Percentiles rank a stretch among this genome's conserved stretches.
phyloP scores from a whole-genome alignment of 192 early-diverging fungal genomes.

The Coemansia sp. region DNA sequence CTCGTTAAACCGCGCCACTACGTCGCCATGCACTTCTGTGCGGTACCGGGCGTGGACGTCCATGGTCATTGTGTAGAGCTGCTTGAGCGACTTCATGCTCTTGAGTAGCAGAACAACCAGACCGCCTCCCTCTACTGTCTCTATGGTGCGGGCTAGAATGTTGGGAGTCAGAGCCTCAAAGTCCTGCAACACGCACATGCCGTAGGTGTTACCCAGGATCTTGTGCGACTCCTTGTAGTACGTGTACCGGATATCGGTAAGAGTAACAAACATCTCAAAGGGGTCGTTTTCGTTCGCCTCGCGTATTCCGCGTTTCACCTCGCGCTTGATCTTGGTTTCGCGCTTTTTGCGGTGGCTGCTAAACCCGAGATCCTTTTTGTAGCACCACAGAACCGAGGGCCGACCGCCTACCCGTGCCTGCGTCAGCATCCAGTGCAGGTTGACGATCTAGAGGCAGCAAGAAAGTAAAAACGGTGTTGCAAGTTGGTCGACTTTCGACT shows the following conservation, averaged over 20 bases:
- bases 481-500: too few relatives aligned
- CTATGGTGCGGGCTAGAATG: conserved; percentile 91
- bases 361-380: conserved; percentile 98
- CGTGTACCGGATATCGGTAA: conserved; percentile 95
- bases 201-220: conserved; percentile 96
- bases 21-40: conserved; percentile 90
- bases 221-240: conserved; percentile 99
- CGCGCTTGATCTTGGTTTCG: conserved; percentile 91
- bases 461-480: background rate
- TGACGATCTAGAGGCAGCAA: conserved; percentile 79
- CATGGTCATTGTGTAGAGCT: conserved; percentile 98
- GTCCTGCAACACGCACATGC: conserved; percentile 98
- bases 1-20: conserved; percentile 96
- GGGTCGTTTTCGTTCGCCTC: conserved; percentile 95
- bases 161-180: conserved; percentile 99
- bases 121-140: conserved; percentile 98
- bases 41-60: conserved; percentile 96
- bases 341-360: conserved; percentile 94
- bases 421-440: conserved; percentile 92
- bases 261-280: conserved; percentile 96
- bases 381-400: conserved; percentile 99
- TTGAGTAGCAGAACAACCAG: conserved; percentile 90
- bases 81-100: conserved; percentile 93
- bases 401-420: conserved; percentile 87
- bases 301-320: conserved; percentile 86